A percentile compares a stretch with the other conserved stretches of the same genome.
phyloP scores from a whole-genome alignment of 2,329 filamentous ascomycete species.

The Tricladium varicosporioides region DNA sequence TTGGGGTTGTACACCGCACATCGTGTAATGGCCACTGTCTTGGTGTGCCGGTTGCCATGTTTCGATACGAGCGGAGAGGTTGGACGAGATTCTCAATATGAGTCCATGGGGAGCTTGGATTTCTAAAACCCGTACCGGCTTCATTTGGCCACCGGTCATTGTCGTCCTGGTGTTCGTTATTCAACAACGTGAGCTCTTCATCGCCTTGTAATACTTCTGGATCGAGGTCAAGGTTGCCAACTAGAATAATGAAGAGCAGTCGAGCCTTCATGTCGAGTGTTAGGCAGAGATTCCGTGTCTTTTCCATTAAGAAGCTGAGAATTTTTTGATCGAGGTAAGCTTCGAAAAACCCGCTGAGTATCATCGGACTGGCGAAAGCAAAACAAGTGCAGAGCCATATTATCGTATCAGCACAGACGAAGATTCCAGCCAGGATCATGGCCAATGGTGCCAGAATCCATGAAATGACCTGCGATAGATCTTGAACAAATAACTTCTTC shows the following conservation, averaged over 20 bases:
- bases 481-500: conserved; percentile 31
- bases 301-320: conserved; percentile 16
- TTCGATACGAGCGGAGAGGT: conserved; percentile 16
- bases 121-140: not conserved
- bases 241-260: conserved; percentile 21
- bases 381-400: conserved; percentile 22
- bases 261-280: conserved; percentile 21
- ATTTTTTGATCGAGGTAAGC: conserved; percentile 19
- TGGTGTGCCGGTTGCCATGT: conserved; percentile 10
- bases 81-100: conserved; percentile 19
- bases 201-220: conserved; percentile 6
- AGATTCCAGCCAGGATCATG: conserved; percentile 13
- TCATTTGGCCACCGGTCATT: conserved; percentile 12
- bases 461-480: conserved; percentile 13
- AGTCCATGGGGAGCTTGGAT: conserved; percentile 17
- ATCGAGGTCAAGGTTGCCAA: conserved; percentile 25
- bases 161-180: conserved; percentile 2
- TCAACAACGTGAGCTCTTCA: conserved; percentile 7
- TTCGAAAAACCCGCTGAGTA: conserved; percentile 21
- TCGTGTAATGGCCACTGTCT: conserved; percentile 20
- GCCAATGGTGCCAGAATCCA: conserved; percentile 12
- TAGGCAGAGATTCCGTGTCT: conserved; percentile 5
- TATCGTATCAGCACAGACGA: conserved; percentile 13
- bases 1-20: conserved; percentile 2
- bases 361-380: conserved; percentile 19